phyloP scores from a whole-genome alignment of 1,284 basidiomycete genomes.

The Sporisorium iseilematis-ciliati region DNA sequence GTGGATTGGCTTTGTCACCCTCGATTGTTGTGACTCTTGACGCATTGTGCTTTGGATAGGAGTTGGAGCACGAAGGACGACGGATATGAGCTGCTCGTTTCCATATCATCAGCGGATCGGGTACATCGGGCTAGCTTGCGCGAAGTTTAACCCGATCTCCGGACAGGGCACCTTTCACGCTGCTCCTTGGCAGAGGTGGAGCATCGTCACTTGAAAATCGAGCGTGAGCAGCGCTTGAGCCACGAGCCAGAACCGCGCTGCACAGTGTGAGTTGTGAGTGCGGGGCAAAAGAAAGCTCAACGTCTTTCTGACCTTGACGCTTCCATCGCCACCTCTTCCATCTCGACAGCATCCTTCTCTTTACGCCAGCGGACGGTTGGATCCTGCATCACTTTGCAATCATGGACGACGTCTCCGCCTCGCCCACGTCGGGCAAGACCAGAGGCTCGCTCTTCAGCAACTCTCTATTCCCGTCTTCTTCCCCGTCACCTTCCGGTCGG shows the following conservation, averaged over 20 bases:
- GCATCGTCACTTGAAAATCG: background rate
- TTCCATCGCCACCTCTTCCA: background rate
- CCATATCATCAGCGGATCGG: background rate
- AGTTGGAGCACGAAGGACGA: too few species aligned
- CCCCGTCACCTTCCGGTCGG: conserved; percentile 14
- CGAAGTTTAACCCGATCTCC: too few species aligned
- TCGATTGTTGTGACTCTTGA: too few species aligned
- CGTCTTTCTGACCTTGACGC: background rate
- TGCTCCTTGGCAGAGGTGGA: conserved; percentile 9
- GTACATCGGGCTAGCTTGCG: background rate
- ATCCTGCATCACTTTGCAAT: background rate
- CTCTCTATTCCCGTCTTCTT: conserved; percentile 25
- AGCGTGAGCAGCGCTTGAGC: too few species aligned
- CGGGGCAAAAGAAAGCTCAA: background rate
- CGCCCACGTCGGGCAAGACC: conserved; percentile 36
- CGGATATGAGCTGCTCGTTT: too few species aligned
- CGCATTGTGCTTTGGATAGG: too few species aligned
- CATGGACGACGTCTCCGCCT: conserved; percentile 38
- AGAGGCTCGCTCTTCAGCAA: conserved; percentile 41
- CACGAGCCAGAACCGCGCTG: too few species aligned
- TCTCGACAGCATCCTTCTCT: background rate
- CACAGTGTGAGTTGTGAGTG: too few species aligned
- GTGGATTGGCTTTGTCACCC: too few species aligned
- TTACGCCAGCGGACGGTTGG: too few species aligned
- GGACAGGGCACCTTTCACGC: too few species aligned